These are phyloP conservation scores for Cladophialophora carrionii DNA, from an alignment of 2,329 filamentous ascomycete genomes.

Conservation along the genomic window DNA sequence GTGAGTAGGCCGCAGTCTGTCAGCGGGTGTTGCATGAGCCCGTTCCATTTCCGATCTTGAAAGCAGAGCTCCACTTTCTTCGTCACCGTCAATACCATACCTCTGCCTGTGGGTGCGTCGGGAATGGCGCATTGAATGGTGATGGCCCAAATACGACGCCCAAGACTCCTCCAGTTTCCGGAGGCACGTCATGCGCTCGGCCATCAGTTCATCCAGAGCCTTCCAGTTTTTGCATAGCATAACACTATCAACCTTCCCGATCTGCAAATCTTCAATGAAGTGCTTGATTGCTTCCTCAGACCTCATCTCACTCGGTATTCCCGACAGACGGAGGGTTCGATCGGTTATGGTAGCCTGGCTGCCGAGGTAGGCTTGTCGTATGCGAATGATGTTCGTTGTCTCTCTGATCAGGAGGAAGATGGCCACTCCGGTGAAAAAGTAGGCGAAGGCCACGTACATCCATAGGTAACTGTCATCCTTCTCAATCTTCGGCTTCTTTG, in stretches of 20 bases:
- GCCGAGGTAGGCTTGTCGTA: slow-evolving; percentile 88
- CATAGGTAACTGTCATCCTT: slow-evolving; percentile 68
- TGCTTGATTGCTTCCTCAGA: slow-evolving; percentile 82
- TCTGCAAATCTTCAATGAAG: slow-evolving; percentile 82
- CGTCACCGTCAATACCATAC: slow-evolving; percentile 54
- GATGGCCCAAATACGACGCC: slow-evolving; percentile 69
- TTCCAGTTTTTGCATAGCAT: slow-evolving; percentile 86
- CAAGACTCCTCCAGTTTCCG: slow-evolving; percentile 80
- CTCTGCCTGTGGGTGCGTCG: slow-evolving; percentile 45
- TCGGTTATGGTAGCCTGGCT: slow-evolving; percentile 95
- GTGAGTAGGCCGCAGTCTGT: slow-evolving; percentile 64
- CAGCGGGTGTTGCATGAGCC: slow-evolving; percentile 51
- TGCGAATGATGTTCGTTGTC: slow-evolving; percentile 80
- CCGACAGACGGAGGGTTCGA: slow-evolving; percentile 86
- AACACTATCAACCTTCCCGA: slow-evolving; percentile 87
- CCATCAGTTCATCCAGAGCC: slow-evolving; percentile 74
- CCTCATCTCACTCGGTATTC: slow-evolving; percentile 77
- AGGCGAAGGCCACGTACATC: slow-evolving; percentile 94
- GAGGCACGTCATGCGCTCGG: slow-evolving; percentile 66
- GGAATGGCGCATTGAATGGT: slow-evolving; percentile 55
- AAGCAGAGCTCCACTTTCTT: slow-evolving; percentile 64
- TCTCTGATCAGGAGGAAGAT: slow-evolving; percentile 81
- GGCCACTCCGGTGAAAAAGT: slow-evolving; percentile 82
- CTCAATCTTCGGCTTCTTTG: slow-evolving; percentile 39
- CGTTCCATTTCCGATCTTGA: slow-evolving; percentile 46